phyloP scores from a whole-genome alignment of 73 alveolate species.

The Paramecium tetraurelia region DNA sequence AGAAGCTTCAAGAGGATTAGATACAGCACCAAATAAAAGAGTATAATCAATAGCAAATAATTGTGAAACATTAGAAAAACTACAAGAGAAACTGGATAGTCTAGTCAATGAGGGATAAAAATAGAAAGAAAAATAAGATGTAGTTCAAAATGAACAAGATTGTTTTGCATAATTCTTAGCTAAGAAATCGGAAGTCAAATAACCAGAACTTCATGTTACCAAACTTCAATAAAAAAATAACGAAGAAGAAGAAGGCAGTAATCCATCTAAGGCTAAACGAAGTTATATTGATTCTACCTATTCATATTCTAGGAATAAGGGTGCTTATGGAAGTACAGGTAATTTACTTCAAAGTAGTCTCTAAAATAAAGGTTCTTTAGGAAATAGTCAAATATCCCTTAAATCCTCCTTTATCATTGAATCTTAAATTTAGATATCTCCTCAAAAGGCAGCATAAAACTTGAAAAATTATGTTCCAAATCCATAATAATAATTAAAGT shows the following conservation, averaged over 20 bases:
- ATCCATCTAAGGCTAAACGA: neutral
- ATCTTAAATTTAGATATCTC: neutral
- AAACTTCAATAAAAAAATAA: neutral
- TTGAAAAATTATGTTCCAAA: neutral
- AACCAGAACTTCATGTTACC: neutral
- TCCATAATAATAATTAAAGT: neutral
- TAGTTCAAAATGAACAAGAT: neutral
- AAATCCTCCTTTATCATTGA: neutral
- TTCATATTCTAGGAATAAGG: neutral
- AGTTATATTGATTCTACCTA: neutral
- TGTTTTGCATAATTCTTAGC: neutral
- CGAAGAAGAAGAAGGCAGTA: neutral
- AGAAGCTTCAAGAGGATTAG: neutral
- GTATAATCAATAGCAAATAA: neutral
- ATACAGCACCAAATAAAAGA: neutral
- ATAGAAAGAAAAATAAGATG: neutral
- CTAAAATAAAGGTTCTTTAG: neutral
- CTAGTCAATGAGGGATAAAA: neutral
- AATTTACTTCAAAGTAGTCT: conserved; percentile 5
- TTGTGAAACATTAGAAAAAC: neutral
- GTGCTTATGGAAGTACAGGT: neutral
- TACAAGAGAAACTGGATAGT: neutral
- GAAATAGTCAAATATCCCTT: conserved; percentile 14
- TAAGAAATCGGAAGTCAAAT: neutral
- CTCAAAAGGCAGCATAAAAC: neutral